Conservation (phyloP, 345 rosid species). For the Citrus glauca region DNA sequence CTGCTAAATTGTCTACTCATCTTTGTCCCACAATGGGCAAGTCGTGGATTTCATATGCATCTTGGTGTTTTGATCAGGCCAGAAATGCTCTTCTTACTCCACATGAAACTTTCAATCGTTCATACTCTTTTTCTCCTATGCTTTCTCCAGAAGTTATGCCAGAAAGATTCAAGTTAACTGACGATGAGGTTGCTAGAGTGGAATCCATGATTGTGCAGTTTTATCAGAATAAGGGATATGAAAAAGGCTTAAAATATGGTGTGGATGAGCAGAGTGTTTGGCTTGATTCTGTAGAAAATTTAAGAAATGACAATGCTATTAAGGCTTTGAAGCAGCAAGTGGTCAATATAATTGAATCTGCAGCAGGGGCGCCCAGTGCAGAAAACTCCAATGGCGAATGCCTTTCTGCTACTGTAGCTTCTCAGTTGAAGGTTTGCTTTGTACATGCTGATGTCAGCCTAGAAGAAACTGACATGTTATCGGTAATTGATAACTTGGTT, state of each 20-base stretch:
- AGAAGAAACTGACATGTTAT: conserved; percentile 40
- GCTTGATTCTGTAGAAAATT: conserved; percentile 32
- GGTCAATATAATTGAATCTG: conserved; percentile 57
- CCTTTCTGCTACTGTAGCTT: conserved; percentile 61
- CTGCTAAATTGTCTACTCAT: conserved; percentile 71
- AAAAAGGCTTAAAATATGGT: conserved; percentile 20
- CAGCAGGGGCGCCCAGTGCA: conserved; percentile 66
- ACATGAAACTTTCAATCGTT: conserved; percentile 34
- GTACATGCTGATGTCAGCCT: conserved; percentile 30
- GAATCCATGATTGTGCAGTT: conserved; percentile 40
- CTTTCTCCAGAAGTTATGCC: conserved; percentile 58
- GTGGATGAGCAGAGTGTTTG: conserved; percentile 25
- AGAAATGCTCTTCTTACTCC: conserved; percentile 39
- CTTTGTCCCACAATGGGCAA: conserved; percentile 86
- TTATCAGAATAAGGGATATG: conserved; percentile 31
- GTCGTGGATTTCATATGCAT: conserved; percentile 90
- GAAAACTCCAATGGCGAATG: conserved; percentile 51
- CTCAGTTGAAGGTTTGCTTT: conserved; percentile 46
- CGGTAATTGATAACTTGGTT: conserved; percentile 53
- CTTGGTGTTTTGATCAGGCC: conserved; percentile 89
- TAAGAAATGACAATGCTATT: conserved; percentile 25
- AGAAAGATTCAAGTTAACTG: conserved; percentile 63
- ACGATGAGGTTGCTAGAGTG: conserved; percentile 56
- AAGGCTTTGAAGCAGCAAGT: conserved; percentile 51
- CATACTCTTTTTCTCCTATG: conserved; percentile 55